Evolutionary conservation across 495 filamentous ascomycete genomes (phyloP), one percentile per base, ranked within the genome.

Genomic region (Penicillium lagena): DNA sequence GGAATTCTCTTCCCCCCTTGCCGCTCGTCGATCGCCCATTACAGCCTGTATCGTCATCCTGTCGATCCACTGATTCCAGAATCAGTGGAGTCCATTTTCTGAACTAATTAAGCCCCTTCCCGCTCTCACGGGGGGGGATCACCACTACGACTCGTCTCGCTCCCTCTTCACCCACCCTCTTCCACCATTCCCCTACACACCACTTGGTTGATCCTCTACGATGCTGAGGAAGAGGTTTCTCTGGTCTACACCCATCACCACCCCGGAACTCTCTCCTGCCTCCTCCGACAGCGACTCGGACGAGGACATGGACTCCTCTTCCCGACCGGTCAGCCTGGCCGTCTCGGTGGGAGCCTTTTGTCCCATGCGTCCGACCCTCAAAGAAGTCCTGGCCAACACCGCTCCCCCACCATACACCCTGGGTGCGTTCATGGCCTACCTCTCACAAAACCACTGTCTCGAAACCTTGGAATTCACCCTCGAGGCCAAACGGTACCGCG

Each of bases 381-480:
- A 83, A 39, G 90, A 97, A 50, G 89, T 99, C 11, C 77, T 99
- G 36, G 81, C 86, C 33, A 90, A 96, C 58, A 80, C 79, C 15
- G 86, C 94, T 42, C 85, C 88, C 1, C 82, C 89, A 33, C 94
- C 94, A 52, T 97, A 90, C 74, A 96, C 90, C 2, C 77, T 97
- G 12, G 80, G 80, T 51, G 93, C 94, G 15, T 97, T 99, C 67
- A 97, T 88, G 79, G 93, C 91, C 40, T 99, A 93, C 59, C 79
- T 97, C 17, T 96, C 94, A 2, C 90, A 96, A 54, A 97, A 97
- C 51, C 94, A 97, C 65, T 99, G 94, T 57, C 68, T 97, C 35
- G 94, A 99, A 64, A 99, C 89, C 7, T 68, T 99, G 37, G 94
- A 99, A 58, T 99, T 99, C 68, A 96, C 93, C 35, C 79, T 96